These are phyloP conservation scores for Penicillium sp. DNA, from an alignment of 2,329 filamentous ascomycete species.

Conservation along the genomic window DNA sequence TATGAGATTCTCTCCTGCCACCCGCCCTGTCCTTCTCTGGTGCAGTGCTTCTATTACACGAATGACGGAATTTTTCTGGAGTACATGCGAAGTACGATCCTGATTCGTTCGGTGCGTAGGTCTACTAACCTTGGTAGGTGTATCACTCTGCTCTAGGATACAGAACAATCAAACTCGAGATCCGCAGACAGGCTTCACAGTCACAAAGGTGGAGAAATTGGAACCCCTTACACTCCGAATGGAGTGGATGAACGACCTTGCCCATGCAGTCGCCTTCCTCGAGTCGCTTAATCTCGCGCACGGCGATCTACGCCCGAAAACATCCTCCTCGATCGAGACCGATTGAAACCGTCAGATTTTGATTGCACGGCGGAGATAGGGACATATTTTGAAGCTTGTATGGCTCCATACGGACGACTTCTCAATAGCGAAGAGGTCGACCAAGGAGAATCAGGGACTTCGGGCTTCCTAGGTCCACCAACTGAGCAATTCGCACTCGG, in stretches of 20 bases:
- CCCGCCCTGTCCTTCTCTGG: slow-evolving; percentile 25
- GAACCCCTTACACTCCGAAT: slow-evolving; percentile 30
- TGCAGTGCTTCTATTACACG: slow-evolving; percentile 27
- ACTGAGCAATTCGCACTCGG: slow-evolving; percentile 37
- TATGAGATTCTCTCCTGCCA: slow-evolving; percentile 25
- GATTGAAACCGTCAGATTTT: slow-evolving; percentile 32
- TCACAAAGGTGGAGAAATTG: slow-evolving; percentile 29
- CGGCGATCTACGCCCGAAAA: slow-evolving; percentile 36
- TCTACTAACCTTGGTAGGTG: slow-evolving; percentile 24
- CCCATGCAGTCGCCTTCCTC: slow-evolving; percentile 34
- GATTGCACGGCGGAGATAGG: slow-evolving; percentile 32
- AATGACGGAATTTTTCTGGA: slow-evolving; percentile 31
- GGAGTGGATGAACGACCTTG: slow-evolving; percentile 36
- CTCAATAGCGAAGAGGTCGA: slow-evolving; percentile 25
- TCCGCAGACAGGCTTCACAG: slow-evolving; percentile 24
- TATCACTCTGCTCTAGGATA: slow-evolving; percentile 27
- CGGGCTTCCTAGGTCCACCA: slow-evolving; percentile 29
- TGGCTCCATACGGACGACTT: slow-evolving; percentile 30
- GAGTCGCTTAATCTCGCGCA: slow-evolving; percentile 37
- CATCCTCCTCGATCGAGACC: slow-evolving; percentile 31
- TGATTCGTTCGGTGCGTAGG: slow-evolving; percentile 3
- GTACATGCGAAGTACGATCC: slow-evolving; percentile 30
- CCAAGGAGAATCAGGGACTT: slow-evolving; percentile 23
- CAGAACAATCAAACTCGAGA: slow-evolving; percentile 28
- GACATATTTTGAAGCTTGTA: slow-evolving; percentile 27